A percentile compares a stretch with the other conserved stretches of the same genome.
These are phyloP conservation scores for Cladosporium sp. DNA, from an alignment of 2,329 filamentous ascomycete genomes.

Conservation along the genomic window DNA sequence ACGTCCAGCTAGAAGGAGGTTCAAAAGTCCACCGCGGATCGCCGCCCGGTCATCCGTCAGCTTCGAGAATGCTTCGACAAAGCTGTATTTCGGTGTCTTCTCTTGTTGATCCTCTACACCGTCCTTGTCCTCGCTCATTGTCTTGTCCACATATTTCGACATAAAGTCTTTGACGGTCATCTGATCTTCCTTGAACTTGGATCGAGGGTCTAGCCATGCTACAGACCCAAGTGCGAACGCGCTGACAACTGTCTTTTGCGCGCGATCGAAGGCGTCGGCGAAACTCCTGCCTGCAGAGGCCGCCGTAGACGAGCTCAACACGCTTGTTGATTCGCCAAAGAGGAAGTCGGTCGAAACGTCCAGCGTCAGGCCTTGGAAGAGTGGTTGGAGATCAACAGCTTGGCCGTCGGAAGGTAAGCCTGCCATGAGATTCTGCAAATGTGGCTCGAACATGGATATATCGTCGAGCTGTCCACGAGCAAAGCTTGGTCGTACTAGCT, in stretches of 20 bases:
- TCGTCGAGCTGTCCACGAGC: conserved; percentile 78
- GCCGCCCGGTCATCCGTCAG: conserved; percentile 66
- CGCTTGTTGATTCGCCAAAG: conserved; percentile 51
- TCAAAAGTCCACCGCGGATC: conserved; percentile 78
- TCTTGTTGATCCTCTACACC: conserved; percentile 64
- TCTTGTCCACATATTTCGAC: conserved; percentile 42
- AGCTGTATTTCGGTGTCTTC: conserved; percentile 69
- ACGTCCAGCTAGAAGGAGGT: conserved; percentile 75
- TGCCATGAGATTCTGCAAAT: conserved; percentile 68
- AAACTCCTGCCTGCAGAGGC: conserved; percentile 25
- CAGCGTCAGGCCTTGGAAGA: conserved; percentile 78
- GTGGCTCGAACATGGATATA: conserved; percentile 72
- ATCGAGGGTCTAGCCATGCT: conserved; percentile 31
- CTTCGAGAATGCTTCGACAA: conserved; percentile 76
- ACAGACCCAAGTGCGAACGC: conserved; percentile 35
- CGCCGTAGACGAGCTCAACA: conserved; percentile 21
- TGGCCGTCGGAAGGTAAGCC: conserved; percentile 47
- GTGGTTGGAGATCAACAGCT: conserved; percentile 64
- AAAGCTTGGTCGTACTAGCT: conserved; percentile 80
- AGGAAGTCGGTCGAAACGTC: conserved; percentile 85
- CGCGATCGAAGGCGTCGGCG: conserved; percentile 40
- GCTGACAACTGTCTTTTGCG: conserved; percentile 35
- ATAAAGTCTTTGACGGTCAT: conserved; percentile 40
- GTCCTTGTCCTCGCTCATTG: conserved; percentile 31
- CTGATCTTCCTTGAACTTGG: conserved; percentile 37